Base-by-base conservation (phyloP, 2,329 filamentous ascomycete species). In the Alternaria consortialis region DNA sequence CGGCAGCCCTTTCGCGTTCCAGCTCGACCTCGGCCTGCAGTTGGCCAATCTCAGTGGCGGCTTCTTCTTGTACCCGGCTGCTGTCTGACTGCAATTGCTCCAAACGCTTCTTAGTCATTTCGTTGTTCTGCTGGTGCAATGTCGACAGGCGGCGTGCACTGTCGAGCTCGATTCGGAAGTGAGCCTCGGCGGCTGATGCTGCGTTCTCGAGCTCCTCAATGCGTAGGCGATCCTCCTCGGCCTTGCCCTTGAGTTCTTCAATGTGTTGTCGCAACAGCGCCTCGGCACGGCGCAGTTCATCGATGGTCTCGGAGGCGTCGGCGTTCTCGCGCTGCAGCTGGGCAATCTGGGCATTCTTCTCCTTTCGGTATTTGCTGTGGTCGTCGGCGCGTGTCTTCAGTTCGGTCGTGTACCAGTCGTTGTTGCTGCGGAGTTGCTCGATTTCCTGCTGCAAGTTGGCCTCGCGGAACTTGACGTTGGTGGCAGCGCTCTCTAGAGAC, bases 371-470 rank as follows among this genome's bases (percentile, higher is more conserved):
- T 74, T 94, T 97, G 67, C 94, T 87, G 48, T 93, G 89, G 76
- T 99, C 95, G 8, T 90, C 87, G 63, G 87, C 90, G 81, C 97
- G 97, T 0, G 92, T 94, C 82, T 97, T 94, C 23, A 98, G 86
- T 78, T 99, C 95, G 42, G 86, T 89, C 74, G 97, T 93, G 57
- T 95, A 90, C 91, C 93, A 99, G 71, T 98, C 94, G 66, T 92
- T 92, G 81, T 93, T 97, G 73, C 91, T 91, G 76, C 93, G 93
- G 17, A 94, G 88, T 57, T 96, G 84, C 42, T 97, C 93, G 36
- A 98, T 85, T 77, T 98, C 94, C 77, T 97, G 94, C 78, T 95
- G 90, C 12, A 98, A 83, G 31, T 89, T 91, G 74, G 97, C 93
- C 77, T 97, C 93, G 65, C 92, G 90, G 83, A 97, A 97, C 72